Base-by-base conservation (phyloP, 768 basidiomycete genomes). In the Tephrocybe sp. region DNA sequence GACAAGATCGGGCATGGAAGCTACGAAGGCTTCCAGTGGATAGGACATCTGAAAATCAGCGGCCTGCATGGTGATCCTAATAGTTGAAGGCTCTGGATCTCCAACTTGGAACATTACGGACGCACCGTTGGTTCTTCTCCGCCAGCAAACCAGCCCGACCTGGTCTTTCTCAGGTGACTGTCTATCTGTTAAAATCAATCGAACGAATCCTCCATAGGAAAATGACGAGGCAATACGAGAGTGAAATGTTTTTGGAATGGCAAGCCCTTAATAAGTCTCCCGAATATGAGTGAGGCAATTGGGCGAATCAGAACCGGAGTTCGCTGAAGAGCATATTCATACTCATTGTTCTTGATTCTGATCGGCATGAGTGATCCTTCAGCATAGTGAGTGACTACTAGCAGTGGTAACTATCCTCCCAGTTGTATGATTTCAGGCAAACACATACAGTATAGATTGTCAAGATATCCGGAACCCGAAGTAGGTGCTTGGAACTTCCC, bases 271-370 rank as follows among this genome's bases (percentile, higher is more conserved):
- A 55, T 58, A 8, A 74, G 50, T 28, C 56, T 54, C 22, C 46
- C 50, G 42, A 72, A 69, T 15, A 73, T 47, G 1, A 51, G 22
- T 8, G 48, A 65, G 26, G 70, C 53, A 18, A 73, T 31, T 9
- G 71, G 68, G 9, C 71, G 64, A 42, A 77, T 52, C 31, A 69
- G 60, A 47, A 70, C 66, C 1, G 74, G 69, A 3, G 67, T 55
- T 21, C 62, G 59, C 18, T 57, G 38, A 5, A 71, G 71, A 19
- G 62, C 60, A 2, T 65, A 31, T 32, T 55, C 54, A 34, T 69
- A 69, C 15, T 71, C 51, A 16, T 66, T 51, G 44, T 67, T 66
- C 47, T 69, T 70, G 32, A 69, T 59, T 12, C 77, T 52, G 18
- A 71, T 39, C 9, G 74, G 74, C 70, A 71, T 70, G 5, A 61